Evolutionary conservation across 176 grass and related monocot species (phyloP).

Genomic region (Echinochloa phyllopogon): DNA sequence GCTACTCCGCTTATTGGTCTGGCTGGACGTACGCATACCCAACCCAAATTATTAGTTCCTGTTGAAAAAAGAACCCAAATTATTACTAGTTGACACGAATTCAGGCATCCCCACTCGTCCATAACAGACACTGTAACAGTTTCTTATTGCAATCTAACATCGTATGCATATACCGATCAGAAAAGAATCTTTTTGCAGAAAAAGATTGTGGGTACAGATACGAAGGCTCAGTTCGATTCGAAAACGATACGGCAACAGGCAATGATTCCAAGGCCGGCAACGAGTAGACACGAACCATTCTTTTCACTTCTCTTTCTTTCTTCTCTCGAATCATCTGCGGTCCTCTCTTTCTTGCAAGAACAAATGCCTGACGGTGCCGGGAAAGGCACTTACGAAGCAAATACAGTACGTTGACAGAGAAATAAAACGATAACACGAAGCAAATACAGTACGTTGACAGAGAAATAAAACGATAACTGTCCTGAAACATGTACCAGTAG

Average conservation of each 20-base stretch:
- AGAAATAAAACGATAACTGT: background rate
- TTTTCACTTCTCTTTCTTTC: background rate
- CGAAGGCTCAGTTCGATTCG: background rate
- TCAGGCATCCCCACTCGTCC: too few species aligned
- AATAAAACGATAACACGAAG: background rate
- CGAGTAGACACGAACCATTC: background rate
- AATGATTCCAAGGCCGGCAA: background rate
- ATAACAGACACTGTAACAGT: background rate
- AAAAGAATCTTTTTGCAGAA: background rate
- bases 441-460: background rate
- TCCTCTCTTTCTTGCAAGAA: constrained; percentile 4
- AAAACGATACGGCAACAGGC: constrained; percentile 4
- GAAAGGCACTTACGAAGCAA: background rate
- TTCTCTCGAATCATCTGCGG: background rate
- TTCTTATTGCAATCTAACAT: background rate
- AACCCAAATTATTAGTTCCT: too few species aligned
- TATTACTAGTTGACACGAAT: background rate
- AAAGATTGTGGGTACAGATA: background rate
- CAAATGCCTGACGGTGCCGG: background rate
- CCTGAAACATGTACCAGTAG: background rate
- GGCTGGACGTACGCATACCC: background rate
- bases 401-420: background rate
- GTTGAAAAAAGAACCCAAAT: too few species aligned
- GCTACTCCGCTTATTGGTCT: background rate
- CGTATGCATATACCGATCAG: background rate